These are phyloP conservation scores for Pseudocercospora pini-densiflorae DNA, from an alignment of 2,329 filamentous ascomycete species.

Conservation along the genomic window DNA sequence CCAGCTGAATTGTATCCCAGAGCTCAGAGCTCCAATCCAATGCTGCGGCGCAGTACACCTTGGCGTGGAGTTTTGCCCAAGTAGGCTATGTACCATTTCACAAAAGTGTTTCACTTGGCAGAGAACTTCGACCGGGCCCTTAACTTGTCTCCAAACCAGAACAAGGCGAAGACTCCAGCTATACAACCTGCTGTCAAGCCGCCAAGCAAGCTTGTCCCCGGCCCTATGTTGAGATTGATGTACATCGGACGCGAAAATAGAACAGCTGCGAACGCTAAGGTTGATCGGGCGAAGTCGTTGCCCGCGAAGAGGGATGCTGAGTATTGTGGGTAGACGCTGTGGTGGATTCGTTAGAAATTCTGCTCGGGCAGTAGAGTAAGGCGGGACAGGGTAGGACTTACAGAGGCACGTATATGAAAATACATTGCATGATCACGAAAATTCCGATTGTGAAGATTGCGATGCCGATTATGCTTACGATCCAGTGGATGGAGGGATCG, in stretches of 20 bases:
- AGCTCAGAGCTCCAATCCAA: not conserved
- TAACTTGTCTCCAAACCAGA: slow-evolving; percentile 60
- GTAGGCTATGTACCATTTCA: not conserved
- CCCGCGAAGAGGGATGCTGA: slow-evolving; percentile 64
- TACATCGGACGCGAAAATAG: slow-evolving; percentile 66
- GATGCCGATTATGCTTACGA: slow-evolving; percentile 47
- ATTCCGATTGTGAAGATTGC: slow-evolving; percentile 45
- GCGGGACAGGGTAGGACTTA: slow-evolving; percentile 8
- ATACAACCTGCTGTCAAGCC: slow-evolving; percentile 46
- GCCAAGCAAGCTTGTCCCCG: slow-evolving; percentile 62
- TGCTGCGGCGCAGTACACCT: not conserved
- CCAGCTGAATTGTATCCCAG: slow-evolving; percentile 1
- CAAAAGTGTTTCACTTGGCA: slow-evolving; percentile 35
- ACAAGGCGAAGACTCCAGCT: slow-evolving; percentile 59
- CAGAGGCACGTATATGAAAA: slow-evolving; percentile 48
- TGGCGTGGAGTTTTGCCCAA: not conserved
- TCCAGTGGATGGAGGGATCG: slow-evolving; percentile 42
- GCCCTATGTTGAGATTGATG: slow-evolving; percentile 62
- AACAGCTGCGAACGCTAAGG: slow-evolving; percentile 64
- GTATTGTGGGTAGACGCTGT: slow-evolving; percentile 46
- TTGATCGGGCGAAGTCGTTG: slow-evolving; percentile 64
- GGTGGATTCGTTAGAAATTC: not conserved
- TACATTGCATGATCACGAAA: slow-evolving; percentile 50
- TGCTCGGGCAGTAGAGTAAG: not conserved
- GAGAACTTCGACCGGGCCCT: slow-evolving; percentile 64